phyloP scores from a whole-genome alignment of 75 land plant species.

The Isoetes taiwanensis region DNA sequence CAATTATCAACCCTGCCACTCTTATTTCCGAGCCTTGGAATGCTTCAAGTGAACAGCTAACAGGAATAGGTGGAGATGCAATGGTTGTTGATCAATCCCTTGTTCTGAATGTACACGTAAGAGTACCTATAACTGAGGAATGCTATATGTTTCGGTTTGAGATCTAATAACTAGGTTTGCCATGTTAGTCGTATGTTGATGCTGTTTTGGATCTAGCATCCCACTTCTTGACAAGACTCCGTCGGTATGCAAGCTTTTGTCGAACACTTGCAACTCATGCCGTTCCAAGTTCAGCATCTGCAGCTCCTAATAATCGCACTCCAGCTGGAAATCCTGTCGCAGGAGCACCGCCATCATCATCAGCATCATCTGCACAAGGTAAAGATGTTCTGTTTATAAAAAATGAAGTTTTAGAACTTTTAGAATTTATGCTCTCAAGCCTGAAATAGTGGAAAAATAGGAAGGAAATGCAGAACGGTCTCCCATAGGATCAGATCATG shows the following conservation, averaged over 20 bases:
- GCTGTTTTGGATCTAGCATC: slow-evolving; percentile 92
- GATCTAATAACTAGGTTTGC: not conserved
- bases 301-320: slow-evolving; percentile 38
- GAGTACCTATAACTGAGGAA: too few relatives aligned
- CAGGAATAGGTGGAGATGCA: slow-evolving; percentile 66
- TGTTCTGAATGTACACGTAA: slow-evolving; percentile 64
- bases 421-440: too few relatives aligned
- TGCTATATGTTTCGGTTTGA: not conserved
- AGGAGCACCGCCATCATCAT: slow-evolving; percentile 22
- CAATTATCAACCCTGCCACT: slow-evolving; percentile 78
- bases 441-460: too few relatives aligned
- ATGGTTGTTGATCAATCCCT: slow-evolving; percentile 93
- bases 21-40: slow-evolving; percentile 90
- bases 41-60: slow-evolving; percentile 66
- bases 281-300: slow-evolving; percentile 37
- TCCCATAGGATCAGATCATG: too few relatives aligned
- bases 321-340: slow-evolving; percentile 49
- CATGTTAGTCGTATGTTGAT: slow-evolving; percentile 76
- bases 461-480: too few relatives aligned
- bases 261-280: slow-evolving; percentile 95
- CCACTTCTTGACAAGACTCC: slow-evolving; percentile 87
- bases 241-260: slow-evolving; percentile 98
- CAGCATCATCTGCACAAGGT: slow-evolving; percentile 64
- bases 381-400: too few relatives aligned
- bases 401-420: too few relatives aligned